phyloP scores from a whole-genome alignment of 1,284 basidiomycete species.

The Trichosporon sp. region DNA sequence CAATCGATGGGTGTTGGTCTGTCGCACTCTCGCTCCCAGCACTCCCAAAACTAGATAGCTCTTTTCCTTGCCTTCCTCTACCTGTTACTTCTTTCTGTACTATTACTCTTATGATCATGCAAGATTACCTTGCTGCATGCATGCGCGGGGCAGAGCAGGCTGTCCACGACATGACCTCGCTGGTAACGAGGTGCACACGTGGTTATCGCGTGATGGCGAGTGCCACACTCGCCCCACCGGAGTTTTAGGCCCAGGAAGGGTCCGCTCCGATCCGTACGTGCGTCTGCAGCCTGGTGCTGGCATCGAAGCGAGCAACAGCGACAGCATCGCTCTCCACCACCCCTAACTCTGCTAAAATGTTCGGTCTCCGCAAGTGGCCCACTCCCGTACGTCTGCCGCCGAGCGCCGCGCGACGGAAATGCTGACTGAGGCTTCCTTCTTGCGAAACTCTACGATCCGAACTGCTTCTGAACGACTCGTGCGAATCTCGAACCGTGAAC shows the following conservation, averaged over 20 bases:
- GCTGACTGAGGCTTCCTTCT: constrained; percentile 21
- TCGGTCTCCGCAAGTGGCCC: constrained; percentile 55
- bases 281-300: constrained; percentile 15
- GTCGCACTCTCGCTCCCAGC: neutral
- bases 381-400: constrained; percentile 46
- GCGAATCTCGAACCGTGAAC: neutral
- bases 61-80: neutral
- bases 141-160: neutral
- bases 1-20: constrained; percentile 13
- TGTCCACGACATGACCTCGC: too few species aligned
- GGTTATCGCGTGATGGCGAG: neutral
- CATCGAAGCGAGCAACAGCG: neutral
- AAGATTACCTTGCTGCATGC: neutral
- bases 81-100: neutral
- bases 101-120: neutral
- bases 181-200: neutral
- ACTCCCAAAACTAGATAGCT: neutral
- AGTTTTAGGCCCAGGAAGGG: constrained; percentile 18
- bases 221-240: constrained; percentile 17
- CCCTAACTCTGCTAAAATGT: constrained; percentile 38
- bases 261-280: constrained; percentile 12
- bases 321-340: constrained; percentile 13
- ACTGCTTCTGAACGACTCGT: neutral
- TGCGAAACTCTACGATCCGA: neutral
- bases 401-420: constrained; percentile 8